Conservation (phyloP, 495 filamentous ascomycete species). For the Neurospora tetrasperma region DNA sequence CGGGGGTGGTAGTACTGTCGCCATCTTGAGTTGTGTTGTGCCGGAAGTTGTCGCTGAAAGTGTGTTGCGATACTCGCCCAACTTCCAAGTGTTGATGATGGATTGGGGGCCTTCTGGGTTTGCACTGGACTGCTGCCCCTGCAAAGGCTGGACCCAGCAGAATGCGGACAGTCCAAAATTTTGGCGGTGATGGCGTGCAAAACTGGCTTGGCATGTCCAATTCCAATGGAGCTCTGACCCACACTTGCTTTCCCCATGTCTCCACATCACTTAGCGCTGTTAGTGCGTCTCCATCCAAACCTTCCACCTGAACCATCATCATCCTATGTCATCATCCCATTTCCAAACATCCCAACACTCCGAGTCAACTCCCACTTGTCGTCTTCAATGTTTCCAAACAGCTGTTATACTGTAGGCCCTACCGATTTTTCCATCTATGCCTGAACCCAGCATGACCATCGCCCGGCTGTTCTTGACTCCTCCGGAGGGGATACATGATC, state of each 20-base stretch:
- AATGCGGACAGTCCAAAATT: conserved; percentile 11
- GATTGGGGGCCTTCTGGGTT: neutral
- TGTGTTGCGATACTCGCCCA: neutral
- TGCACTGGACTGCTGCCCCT: neutral
- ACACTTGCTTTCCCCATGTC: neutral
- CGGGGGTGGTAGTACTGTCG: conserved; percentile 80
- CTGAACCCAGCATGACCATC: neutral
- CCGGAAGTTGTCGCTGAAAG: neutral
- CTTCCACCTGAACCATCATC: neutral
- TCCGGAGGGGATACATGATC: too few species aligned
- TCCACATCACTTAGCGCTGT: neutral
- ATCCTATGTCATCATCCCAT: neutral
- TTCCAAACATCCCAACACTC: neutral
- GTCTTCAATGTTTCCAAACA: neutral
- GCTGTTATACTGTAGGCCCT: neutral
- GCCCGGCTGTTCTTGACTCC: neutral
- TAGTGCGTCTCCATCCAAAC: neutral
- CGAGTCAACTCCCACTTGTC: neutral
- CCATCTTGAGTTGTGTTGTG: conserved; percentile 45
- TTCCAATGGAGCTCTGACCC: neutral
- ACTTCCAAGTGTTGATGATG: neutral
- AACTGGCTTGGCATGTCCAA: conserved; percentile 6
- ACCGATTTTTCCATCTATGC: neutral
- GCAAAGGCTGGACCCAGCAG: neutral
- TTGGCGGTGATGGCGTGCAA: conserved; percentile 22